These are phyloP conservation scores for Myxozyma geophila DNA, from an alignment of 805 yeast species.

Conservation along the genomic window DNA sequence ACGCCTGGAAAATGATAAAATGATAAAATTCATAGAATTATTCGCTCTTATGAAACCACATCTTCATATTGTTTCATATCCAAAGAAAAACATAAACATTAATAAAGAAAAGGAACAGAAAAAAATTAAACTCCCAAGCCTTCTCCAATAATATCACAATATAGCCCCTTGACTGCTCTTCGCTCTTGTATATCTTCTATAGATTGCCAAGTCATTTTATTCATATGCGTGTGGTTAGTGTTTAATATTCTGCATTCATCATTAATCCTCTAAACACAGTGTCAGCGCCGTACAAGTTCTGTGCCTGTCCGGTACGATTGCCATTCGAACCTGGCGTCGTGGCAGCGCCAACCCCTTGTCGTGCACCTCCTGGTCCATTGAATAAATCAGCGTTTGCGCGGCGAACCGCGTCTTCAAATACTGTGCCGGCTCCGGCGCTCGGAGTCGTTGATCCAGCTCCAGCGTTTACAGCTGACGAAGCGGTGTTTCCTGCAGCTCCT, in stretches of 20 bases:
- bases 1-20: too few species aligned
- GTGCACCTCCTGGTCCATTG: conserved; percentile 34
- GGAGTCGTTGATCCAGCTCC: not conserved
- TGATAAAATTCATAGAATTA: too few species aligned
- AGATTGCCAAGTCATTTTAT: not conserved
- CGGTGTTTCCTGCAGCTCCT: not conserved
- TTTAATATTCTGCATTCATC: conserved; percentile 36
- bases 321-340: conserved; percentile 9
- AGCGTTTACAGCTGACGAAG: not conserved
- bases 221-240: not conserved
- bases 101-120: too few species aligned
- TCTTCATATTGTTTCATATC: too few species aligned
- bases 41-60: too few species aligned
- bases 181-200: too few species aligned
- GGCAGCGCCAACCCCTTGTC: conserved; percentile 25
- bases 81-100: too few species aligned
- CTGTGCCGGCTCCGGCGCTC: not conserved
- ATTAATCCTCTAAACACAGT: conserved; percentile 35
- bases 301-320: conserved; percentile 9
- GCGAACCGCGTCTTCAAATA: conserved; percentile 28
- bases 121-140: too few species aligned
- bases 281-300: conserved; percentile 21
- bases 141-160: too few species aligned
- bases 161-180: too few species aligned
- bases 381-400: conserved; percentile 31